Conservation (phyloP, 2,329 filamentous ascomycete genomes). For the Tympanopsis confertula region DNA sequence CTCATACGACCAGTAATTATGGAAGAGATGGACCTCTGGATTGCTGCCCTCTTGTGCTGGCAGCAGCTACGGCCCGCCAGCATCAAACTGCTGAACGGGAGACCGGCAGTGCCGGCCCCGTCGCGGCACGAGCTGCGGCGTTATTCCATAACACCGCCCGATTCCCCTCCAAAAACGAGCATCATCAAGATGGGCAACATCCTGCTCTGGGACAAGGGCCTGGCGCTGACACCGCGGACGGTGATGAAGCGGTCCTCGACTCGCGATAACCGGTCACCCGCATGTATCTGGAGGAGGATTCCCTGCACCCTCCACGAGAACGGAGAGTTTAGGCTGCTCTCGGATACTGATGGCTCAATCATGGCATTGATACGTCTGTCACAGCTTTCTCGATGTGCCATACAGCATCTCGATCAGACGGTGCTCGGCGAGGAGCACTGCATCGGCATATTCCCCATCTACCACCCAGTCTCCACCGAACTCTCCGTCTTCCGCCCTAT, state of each 20-base stretch:
- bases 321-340: conserved; percentile 82
- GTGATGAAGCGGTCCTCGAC: conserved; percentile 46
- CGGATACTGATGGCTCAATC: conserved; percentile 70
- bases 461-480: conserved; percentile 62
- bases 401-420: conserved; percentile 81
- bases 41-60: conserved; percentile 72
- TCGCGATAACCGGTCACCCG: conserved; percentile 37
- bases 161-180: conserved; percentile 41
- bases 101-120: conserved; percentile 13
- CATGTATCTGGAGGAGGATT: conserved; percentile 70
- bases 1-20: conserved; percentile 51
- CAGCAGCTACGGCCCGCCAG: conserved; percentile 58
- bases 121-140: conserved; percentile 14
- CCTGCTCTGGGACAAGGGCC: conserved; percentile 77
- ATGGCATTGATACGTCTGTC: conserved; percentile 78
- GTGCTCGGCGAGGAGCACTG: conserved; percentile 89
- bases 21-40: conserved; percentile 67
- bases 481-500: conserved; percentile 75
- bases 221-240: conserved; percentile 38
- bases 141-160: conserved; percentile 22
- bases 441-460: conserved; percentile 90
- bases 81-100: conserved; percentile 38
- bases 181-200: conserved; percentile 95
- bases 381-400: conserved; percentile 76
- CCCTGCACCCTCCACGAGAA: conserved; percentile 93